Conservation (phyloP, 2,329 filamentous ascomycete species). For the Neurospora crassa region DNA sequence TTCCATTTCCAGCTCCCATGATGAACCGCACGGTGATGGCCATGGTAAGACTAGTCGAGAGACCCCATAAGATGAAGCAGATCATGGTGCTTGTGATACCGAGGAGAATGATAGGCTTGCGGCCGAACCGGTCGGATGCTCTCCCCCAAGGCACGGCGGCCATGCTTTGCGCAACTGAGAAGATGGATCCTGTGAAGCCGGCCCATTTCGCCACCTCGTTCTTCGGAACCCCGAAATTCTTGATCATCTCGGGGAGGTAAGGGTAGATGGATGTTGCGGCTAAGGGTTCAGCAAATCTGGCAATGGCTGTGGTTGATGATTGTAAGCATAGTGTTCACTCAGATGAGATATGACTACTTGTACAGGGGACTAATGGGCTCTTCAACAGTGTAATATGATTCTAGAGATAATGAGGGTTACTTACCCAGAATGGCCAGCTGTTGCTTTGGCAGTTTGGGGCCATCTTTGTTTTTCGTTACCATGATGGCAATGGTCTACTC, state of each 20-base stretch:
- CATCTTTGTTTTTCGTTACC: conserved; percentile 1
- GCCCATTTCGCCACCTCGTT: conserved; percentile 72
- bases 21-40: conserved; percentile 68
- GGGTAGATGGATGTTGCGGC: conserved; percentile 65
- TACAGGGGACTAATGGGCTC: not conserved
- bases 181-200: conserved; percentile 62
- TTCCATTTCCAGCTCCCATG: conserved; percentile 80
- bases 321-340: conserved; percentile 22
- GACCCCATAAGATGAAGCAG: conserved; percentile 72
- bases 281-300: conserved; percentile 67
- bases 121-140: conserved; percentile 67
- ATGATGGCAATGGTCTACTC: not conserved
- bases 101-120: conserved; percentile 70
- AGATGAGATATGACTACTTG: not conserved
- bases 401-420: conserved; percentile 18
- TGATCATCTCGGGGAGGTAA: conserved; percentile 71
- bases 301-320: conserved; percentile 47
- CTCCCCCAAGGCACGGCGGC: conserved; percentile 69
- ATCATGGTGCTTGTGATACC: conserved; percentile 73
- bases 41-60: conserved; percentile 71
- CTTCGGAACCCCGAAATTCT: conserved; percentile 62
- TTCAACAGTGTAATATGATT: not conserved
- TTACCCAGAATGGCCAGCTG: conserved; percentile 72
- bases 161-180: conserved; percentile 61
- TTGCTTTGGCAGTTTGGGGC: conserved; percentile 43